These are phyloP conservation scores for Linaria vulgaris DNA, from an alignment of 257 asterid species.

Conservation along the genomic window DNA sequence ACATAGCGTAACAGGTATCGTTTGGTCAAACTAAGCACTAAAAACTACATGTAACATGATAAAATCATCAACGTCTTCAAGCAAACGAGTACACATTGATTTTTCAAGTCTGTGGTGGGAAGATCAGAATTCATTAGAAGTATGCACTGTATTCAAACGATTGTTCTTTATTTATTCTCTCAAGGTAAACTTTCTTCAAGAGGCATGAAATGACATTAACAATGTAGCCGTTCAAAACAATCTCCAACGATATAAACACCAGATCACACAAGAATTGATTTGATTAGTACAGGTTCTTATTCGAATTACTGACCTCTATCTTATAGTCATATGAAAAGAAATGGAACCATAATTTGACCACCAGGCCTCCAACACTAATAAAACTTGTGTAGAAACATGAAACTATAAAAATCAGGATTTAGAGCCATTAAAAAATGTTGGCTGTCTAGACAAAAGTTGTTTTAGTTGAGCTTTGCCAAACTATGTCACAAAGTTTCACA, in stretches of 20 bases:
- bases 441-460: neutral
- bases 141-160: neutral
- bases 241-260: conserved; percentile 15
- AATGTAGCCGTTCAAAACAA: neutral
- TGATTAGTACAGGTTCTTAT: neutral
- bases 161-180: neutral
- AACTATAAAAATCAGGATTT: too few species aligned
- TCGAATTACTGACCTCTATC: neutral
- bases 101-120: neutral
- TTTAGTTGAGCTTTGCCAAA: neutral
- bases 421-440: neutral
- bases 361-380: conserved; percentile 19
- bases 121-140: too few species aligned
- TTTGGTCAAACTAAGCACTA: neutral
- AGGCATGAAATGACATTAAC: conserved; percentile 1
- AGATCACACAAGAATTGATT: conserved; percentile 5
- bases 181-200: neutral
- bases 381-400: conserved; percentile 8
- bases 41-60: neutral
- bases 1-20: neutral
- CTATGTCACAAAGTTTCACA: conserved; percentile 7
- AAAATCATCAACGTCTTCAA: too few species aligned
- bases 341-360: neutral
- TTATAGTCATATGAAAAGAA: neutral
- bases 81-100: too few species aligned